Evolutionary conservation across 2,329 filamentous ascomycete genomes (phyloP), one percentile per base, ranked within the genome.

Genomic region (Macrophomina tecta): DNA sequence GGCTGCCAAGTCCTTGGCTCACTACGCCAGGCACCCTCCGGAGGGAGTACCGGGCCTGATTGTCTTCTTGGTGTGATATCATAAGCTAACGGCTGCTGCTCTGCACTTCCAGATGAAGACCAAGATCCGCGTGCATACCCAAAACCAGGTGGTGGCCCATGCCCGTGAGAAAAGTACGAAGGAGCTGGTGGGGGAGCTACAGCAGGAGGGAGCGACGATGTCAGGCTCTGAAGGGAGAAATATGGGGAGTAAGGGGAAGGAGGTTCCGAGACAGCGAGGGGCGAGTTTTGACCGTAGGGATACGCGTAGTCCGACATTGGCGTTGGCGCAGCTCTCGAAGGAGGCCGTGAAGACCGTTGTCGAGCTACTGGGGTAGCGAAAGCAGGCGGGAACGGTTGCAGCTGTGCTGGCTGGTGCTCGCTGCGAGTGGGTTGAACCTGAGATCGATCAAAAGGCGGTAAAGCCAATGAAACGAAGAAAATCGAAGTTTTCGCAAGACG

Each of bases 391-490:
- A 51, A 53, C 32, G 45, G 45, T 28, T 62, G 58, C 14, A 23
- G 52, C 16, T 38, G 51, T 45, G 28, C 9, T 36, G 30, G 61
- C 16, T 34, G 62, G 30, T 55, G 49, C 46, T 55, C 38, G 34
- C n/a, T 56, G n/a, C 28, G 40, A 40, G 63, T 28, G n/a, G 40
- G 51, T 7, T 32, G 40, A 11, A 36, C n/a, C 32, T 65, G 63
- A 23, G 51, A 23, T 8, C 23, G 63, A 36, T 56, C 49, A 36
- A 65, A 52, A n/a, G 65, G 58, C 5, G 65, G 65, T 28, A 66
- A 49, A 36, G 74, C 76, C 9, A 79, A 68, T n/a, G 75, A 73
- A 48, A 78, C 73, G 64, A 79, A 80, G 67, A 77, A 80, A 23
- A 73, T 70, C 4, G 71, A 71, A 6, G 76, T 75, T 67, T 76